Base-by-base conservation (phyloP, 2,329 filamentous ascomycete species). In the Xylaria sp. region DNA sequence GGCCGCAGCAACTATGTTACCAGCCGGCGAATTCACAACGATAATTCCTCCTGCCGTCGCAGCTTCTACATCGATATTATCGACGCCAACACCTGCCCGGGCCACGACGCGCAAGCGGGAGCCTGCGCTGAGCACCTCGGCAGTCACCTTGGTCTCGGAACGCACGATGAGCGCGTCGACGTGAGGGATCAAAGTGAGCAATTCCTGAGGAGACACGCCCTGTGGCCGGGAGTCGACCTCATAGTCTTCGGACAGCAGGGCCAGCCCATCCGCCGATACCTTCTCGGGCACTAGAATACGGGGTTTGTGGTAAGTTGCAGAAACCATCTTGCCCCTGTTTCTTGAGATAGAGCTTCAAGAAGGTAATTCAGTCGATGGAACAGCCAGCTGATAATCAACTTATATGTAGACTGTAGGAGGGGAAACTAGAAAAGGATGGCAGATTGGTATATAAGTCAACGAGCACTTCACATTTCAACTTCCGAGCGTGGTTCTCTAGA, bases 131-230 rank as follows among this genome's bases (percentile, higher is more conserved):
- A 95, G 84, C 0, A 95, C 84, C 2, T 86, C 82, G 0, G 90
- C 86, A 0, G 91, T 94, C 69, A 95, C 92, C 76, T 94, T 92
- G 1, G 92, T 95, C 81, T 94, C 92, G 46, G 92, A 94, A 2
- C 92, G 90, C 50, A 95, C 90, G 69, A 95, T 92, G 61, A 95
- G 85, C 23, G 91, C 93, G 57, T 94, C 88, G 79, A 94, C 94
- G 25, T 86, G 82, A 0, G 89, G 87, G 66, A 95, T 94, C 67
- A 91, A 85, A n/a, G 82, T 73, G 51, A 90, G 80, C 23, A 95
- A 85, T 72, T 94, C 87, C 1, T 89, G 84, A 0, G 90, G 80
- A 2, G 85, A 86, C 18, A 94, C 81, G 0, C 87, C 67, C n/a
- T 63, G 88, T 59, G 88, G 87, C 62, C 86, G 87, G 71, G 90